Evolutionary conservation across 2,329 filamentous ascomycete species (phyloP).

Genomic region (Xylariaceae sp.): DNA sequence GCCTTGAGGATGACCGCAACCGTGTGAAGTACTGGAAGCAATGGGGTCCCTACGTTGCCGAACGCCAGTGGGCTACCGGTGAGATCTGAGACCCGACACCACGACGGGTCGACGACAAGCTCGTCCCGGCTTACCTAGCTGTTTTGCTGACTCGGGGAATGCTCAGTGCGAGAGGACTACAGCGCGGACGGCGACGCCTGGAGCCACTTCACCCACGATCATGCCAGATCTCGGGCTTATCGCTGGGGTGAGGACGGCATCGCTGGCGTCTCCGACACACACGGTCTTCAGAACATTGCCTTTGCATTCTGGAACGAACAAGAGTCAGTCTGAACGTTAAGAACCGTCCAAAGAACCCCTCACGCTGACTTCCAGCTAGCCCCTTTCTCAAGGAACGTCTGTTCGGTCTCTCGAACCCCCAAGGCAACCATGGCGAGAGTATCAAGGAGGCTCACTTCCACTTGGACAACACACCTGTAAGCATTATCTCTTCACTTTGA

Average conservation of each 20-base stretch:
- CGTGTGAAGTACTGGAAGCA: slow-evolving; percentile 93
- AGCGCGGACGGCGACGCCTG: slow-evolving; percentile 85
- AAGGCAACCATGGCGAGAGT: slow-evolving; percentile 95
- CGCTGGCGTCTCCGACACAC: slow-evolving; percentile 85
- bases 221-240: slow-evolving; percentile 81
- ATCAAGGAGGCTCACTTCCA: slow-evolving; percentile 97
- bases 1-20: slow-evolving; percentile 78
- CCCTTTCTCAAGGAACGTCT: slow-evolving; percentile 91
- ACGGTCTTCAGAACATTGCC: slow-evolving; percentile 85
- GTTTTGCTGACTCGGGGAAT: slow-evolving; percentile 14
- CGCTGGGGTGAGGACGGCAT: slow-evolving; percentile 97
- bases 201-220: slow-evolving; percentile 93
- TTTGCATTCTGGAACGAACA: slow-evolving; percentile 98
- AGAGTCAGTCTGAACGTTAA: slow-evolving; percentile 54
- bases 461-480: slow-evolving; percentile 80
- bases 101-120: no score
- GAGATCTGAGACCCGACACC: slow-evolving; percentile 30
- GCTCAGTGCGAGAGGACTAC: slow-evolving; percentile 82
- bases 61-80: slow-evolving; percentile 95
- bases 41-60: slow-evolving; percentile 92
- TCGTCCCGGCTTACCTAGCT: neutral
- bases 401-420: slow-evolving; percentile 90
- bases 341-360: neutral
- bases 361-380: slow-evolving; percentile 48
- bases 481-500: slow-evolving; percentile 23